A percentile compares a stretch with the other conserved stretches of the same genome.
phyloP scores from a whole-genome alignment of 495 filamentous ascomycete species.

The Penicillium waksmanii region DNA sequence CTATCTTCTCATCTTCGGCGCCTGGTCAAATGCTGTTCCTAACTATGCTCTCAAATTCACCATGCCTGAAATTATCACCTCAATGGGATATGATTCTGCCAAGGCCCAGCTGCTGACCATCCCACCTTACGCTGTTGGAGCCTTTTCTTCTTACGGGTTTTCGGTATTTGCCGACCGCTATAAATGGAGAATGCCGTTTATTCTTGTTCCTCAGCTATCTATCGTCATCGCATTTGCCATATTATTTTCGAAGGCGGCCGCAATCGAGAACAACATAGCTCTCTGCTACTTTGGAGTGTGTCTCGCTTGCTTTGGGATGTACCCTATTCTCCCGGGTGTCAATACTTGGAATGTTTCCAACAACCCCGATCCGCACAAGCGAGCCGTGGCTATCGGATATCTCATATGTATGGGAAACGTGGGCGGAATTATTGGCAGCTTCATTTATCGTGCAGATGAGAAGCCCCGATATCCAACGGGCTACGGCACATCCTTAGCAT shows the following conservation, averaged over 20 bases:
- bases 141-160: slow-evolving; percentile 20
- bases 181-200: slow-evolving; percentile 35
- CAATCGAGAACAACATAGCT: slow-evolving; percentile 22
- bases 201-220: slow-evolving; percentile 19
- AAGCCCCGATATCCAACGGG: slow-evolving; percentile 25
- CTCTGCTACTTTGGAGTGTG: slow-evolving; percentile 30
- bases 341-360: slow-evolving; percentile 34
- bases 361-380: slow-evolving; percentile 19
- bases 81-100: slow-evolving; percentile 49
- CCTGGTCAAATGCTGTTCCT: slow-evolving; percentile 37
- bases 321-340: slow-evolving; percentile 31
- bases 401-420: slow-evolving; percentile 27
- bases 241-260: slow-evolving; percentile 19
- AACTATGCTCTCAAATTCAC: slow-evolving; percentile 56
- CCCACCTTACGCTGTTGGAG: slow-evolving; percentile 31
- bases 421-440: slow-evolving; percentile 28
- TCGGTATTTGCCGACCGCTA: slow-evolving; percentile 27
- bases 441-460: slow-evolving; percentile 24
- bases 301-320: slow-evolving; percentile 29
- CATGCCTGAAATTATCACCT: slow-evolving; percentile 53
- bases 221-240: slow-evolving; percentile 23
- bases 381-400: slow-evolving; percentile 29
- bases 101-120: slow-evolving; percentile 39
- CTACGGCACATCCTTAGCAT: slow-evolving; percentile 27
- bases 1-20: slow-evolving; percentile 19